Conservation (phyloP, 495 filamentous ascomycete genomes). For the Neurospora sp. region DNA sequence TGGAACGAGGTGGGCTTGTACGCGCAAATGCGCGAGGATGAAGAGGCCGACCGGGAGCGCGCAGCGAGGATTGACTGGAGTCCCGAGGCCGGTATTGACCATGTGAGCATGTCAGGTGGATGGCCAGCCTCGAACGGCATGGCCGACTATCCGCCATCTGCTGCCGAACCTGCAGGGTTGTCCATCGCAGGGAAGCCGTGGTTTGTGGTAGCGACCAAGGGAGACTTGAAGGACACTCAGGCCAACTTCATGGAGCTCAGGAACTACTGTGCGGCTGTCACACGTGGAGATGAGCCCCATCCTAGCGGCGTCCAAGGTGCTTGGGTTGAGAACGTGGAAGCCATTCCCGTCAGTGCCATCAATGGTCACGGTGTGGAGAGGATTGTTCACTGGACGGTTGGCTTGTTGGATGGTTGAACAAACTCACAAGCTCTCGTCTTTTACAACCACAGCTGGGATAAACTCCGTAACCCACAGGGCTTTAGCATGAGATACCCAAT, state of each 20-base stretch:
- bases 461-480: background rate
- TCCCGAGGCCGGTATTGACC: conserved; percentile 17
- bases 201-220: conserved; percentile 96
- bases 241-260: conserved; percentile 63
- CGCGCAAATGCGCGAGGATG: conserved; percentile 56
- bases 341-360: conserved; percentile 84
- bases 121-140: conserved; percentile 23
- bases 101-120: conserved; percentile 4
- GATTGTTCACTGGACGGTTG: conserved; percentile 68
- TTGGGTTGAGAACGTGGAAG: conserved; percentile 55
- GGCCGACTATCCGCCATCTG: conserved; percentile 21
- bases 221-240: conserved; percentile 69
- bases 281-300: conserved; percentile 48
- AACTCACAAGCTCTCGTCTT: background rate
- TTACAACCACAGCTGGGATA: background rate
- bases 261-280: conserved; percentile 53
- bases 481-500: background rate
- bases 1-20: conserved; percentile 88
- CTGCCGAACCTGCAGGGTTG: conserved; percentile 24
- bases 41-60: conserved; percentile 45
- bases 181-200: conserved; percentile 83
- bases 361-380: conserved; percentile 69
- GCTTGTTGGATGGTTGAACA: conserved; percentile 48
- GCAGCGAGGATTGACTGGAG: conserved; percentile 32
- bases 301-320: conserved; percentile 57